A percentile compares a stretch with the other conserved stretches of the same genome.
Evolutionary conservation across 164 flowering plant species (phyloP).

Genomic region (Saururus chinensis): DNA sequence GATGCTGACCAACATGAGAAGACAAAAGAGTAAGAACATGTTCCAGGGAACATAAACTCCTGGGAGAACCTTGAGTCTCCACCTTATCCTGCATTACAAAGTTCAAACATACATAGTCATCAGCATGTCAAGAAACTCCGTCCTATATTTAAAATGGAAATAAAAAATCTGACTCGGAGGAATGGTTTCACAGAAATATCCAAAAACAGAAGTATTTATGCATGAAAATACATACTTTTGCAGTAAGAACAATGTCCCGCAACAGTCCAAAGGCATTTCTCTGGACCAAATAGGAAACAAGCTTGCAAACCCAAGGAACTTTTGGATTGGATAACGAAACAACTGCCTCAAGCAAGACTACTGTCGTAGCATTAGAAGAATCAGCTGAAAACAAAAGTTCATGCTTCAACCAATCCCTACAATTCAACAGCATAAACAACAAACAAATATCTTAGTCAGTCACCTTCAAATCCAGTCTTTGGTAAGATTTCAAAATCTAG

Average conservation of each 20-base stretch:
- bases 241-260: conserved; percentile 54
- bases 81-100: neutral
- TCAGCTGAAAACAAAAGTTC: conserved; percentile 38
- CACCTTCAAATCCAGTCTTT: neutral
- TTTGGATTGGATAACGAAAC: conserved; percentile 43
- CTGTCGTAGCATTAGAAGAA: conserved; percentile 25
- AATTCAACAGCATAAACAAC: neutral
- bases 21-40: conserved; percentile 34
- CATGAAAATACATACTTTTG: conserved; percentile 32
- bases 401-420: conserved; percentile 57
- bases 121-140: neutral
- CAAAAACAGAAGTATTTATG: neutral
- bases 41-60: conserved; percentile 50
- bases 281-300: conserved; percentile 39
- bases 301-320: conserved; percentile 79
- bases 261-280: conserved; percentile 40
- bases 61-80: conserved; percentile 10
- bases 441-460: no score
- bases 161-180: no score
- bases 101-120: neutral
- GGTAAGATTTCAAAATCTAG: no score
- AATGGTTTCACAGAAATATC: neutral
- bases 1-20: conserved; percentile 53
- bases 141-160: no score
- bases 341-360: conserved; percentile 50